phyloP scores from a whole-genome alignment of 2,329 filamentous ascomycete genomes.

The Pseudonectria foliicola region DNA sequence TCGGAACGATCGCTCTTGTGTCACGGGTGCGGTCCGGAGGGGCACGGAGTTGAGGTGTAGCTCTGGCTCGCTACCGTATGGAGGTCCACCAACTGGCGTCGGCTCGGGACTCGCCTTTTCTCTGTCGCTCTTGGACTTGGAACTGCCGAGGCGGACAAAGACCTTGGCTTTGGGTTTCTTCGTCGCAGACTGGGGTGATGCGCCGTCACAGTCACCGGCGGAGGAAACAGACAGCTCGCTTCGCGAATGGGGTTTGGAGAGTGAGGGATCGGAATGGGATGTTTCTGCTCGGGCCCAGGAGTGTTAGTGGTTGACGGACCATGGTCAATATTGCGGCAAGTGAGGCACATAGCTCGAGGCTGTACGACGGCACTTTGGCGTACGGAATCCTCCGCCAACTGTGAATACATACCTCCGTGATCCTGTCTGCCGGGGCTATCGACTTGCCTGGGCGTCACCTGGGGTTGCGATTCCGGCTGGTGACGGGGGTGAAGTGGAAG shows the following conservation, averaged over 20 bases:
- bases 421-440: conserved; percentile 24
- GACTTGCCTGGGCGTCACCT: conserved; percentile 31
- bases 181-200: conserved; percentile 24
- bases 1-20: conserved; percentile 59
- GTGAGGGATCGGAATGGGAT: conserved; percentile 23
- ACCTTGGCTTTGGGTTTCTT: conserved; percentile 49
- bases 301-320: conserved; percentile 14
- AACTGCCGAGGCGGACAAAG: conserved; percentile 46
- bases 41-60: conserved; percentile 24
- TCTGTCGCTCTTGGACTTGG: conserved; percentile 45
- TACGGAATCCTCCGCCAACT: conserved; percentile 8
- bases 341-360: conserved; percentile 6
- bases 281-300: conserved; percentile 16
- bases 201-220: conserved; percentile 38
- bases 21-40: conserved; percentile 56
- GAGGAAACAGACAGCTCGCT: conserved; percentile 48
- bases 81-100: conserved; percentile 17
- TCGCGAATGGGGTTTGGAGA: conserved; percentile 38
- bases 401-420: conserved; percentile 30
- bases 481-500: conserved; percentile 16
- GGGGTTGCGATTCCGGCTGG: conserved; percentile 29
- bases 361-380: conserved; percentile 12
- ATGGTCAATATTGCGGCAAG: background rate
- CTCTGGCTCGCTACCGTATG: conserved; percentile 19
- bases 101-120: conserved; percentile 36